Evolutionary conservation across 2,329 filamentous ascomycete genomes (phyloP), one percentile per base, ranked within the genome.

Genomic region (Pseudofabraea citricarpa): DNA sequence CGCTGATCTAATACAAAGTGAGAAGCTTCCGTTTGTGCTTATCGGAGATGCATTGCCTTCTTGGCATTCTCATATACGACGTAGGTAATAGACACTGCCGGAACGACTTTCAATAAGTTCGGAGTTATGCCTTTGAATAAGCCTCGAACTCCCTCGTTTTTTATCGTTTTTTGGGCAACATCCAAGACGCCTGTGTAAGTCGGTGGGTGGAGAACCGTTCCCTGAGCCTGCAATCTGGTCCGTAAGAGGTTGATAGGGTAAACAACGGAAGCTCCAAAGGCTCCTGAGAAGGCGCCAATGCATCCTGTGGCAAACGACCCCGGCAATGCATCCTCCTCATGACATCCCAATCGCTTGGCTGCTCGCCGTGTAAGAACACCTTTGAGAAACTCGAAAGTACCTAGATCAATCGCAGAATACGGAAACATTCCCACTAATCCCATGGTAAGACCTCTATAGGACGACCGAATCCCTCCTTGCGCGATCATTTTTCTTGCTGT

Each of bases 361-460:
- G 89, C 86, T 51, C 83, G 83, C 4, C 68, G 68, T 24, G 85
- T 77, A 51, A 94, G 81, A 6, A 74, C 74, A 37, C 78, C 80
- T 67, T 98, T 98, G 49, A 96, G 76, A 47, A 93, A 81, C 67
- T 98, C 93, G 59, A 97, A 98, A 1, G 89, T 95, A 52, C 88
- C 89, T 58, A 98, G 84, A 61, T 98, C 93, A 60, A 98, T 94
- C 39, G 93, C 93, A 32, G 90, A 91, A 64, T 97, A 98, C 0
- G 93, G 93, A 58, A 98, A 98, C 82, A 97, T 96, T 62, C 93
- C 93, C 40, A 96, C 70, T 4, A 98, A 75, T 13, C 93, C 93
- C 79, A 97, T 93, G 0, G 90, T 90, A 24, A 98, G 76, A 31
- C 93, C 93, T 42, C 91, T 88, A 64, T 97, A 98, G 50, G 90